A percentile compares a stretch with the other conserved stretches of the same genome.
Evolutionary conservation across 306 rosid genomes (phyloP).

Genomic region (Trichosanthes truncata): DNA sequence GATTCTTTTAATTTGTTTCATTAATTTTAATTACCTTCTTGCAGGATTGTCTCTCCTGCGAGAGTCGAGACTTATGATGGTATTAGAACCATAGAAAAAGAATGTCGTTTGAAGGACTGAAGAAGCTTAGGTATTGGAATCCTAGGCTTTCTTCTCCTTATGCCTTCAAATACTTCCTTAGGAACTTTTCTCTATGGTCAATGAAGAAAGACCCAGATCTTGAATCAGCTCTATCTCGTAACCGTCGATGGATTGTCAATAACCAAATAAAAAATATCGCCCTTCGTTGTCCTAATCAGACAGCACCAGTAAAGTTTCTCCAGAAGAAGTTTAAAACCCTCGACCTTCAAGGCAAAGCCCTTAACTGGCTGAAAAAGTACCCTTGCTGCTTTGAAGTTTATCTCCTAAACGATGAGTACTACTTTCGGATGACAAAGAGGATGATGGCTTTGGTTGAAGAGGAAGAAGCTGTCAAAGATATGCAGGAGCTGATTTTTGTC

Average conservation of each 20-base stretch:
- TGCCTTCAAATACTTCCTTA: slow-evolving; percentile 9
- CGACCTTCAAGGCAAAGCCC: slow-evolving; percentile 79
- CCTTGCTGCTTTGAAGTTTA: slow-evolving; percentile 65
- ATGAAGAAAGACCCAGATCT: slow-evolving; percentile 83
- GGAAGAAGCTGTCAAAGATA: slow-evolving; percentile 49
- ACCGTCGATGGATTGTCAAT: slow-evolving; percentile 73
- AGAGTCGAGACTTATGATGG: not conserved
- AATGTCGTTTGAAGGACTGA: not conserved
- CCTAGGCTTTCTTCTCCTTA: not conserved
- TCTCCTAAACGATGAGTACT: slow-evolving; percentile 28
- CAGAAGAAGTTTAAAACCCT: slow-evolving; percentile 85
- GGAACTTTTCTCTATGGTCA: slow-evolving; percentile 61
- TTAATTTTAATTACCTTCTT: slow-evolving; percentile 2
- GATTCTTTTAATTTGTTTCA: not conserved
- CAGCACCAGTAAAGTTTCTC: slow-evolving; percentile 39
- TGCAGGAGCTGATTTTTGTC: slow-evolving; percentile 43
- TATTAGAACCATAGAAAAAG: not conserved
- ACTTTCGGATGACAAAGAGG: slow-evolving; percentile 52
- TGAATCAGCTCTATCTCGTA: slow-evolving; percentile 66
- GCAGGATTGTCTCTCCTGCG: not conserved
- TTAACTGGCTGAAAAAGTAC: slow-evolving; percentile 72
- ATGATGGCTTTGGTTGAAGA: slow-evolving; percentile 57
- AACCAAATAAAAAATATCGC: slow-evolving; percentile 78
- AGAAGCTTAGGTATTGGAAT: not conserved
- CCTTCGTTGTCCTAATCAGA: slow-evolving; percentile 53